These are phyloP conservation scores for Fusarium albidum DNA, from an alignment of 2,329 filamentous ascomycete genomes.

Conservation along the genomic window DNA sequence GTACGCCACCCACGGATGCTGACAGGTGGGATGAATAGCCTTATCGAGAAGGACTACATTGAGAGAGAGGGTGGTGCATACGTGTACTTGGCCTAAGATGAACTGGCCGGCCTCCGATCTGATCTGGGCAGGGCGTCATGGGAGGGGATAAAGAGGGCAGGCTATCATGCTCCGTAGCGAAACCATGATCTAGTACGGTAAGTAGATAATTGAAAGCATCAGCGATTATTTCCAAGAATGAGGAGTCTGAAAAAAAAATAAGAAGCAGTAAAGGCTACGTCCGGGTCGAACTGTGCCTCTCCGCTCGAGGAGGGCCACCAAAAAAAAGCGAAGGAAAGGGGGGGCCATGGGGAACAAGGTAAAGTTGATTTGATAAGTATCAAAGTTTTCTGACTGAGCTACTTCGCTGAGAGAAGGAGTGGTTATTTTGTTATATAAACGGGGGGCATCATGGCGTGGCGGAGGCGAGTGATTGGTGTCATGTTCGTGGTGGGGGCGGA, in stretches of 20 bases:
- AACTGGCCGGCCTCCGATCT: background rate
- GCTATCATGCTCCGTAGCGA: background rate
- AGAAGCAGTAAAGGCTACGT: background rate
- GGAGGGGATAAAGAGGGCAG: background rate
- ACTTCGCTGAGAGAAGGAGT: slow-evolving; percentile 27
- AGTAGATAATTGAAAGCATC: background rate
- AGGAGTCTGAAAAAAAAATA: background rate
- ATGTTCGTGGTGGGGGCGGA: slow-evolving; percentile 1
- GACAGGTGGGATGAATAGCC: slow-evolving; percentile 56
- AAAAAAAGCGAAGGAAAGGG: slow-evolving; percentile 24
- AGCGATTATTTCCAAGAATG: background rate
- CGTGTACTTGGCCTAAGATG: slow-evolving; percentile 70
- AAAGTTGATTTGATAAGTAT: background rate
- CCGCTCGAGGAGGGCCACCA: background rate
- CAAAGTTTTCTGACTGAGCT: slow-evolving; percentile 23
- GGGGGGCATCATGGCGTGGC: background rate
- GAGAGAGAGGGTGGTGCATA: slow-evolving; percentile 79
- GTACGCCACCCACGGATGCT: slow-evolving; percentile 3
- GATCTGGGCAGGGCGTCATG: background rate
- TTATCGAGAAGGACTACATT: slow-evolving; percentile 94
- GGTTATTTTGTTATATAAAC: slow-evolving; percentile 17
- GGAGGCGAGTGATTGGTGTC: background rate
- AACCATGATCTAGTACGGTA: background rate
- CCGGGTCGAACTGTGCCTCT: slow-evolving; percentile 8
- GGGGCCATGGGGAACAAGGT: slow-evolving; percentile 29